These are phyloP conservation scores for Fusarium palustre DNA, from an alignment of 2,329 filamentous ascomycete species.

Conservation along the genomic window DNA sequence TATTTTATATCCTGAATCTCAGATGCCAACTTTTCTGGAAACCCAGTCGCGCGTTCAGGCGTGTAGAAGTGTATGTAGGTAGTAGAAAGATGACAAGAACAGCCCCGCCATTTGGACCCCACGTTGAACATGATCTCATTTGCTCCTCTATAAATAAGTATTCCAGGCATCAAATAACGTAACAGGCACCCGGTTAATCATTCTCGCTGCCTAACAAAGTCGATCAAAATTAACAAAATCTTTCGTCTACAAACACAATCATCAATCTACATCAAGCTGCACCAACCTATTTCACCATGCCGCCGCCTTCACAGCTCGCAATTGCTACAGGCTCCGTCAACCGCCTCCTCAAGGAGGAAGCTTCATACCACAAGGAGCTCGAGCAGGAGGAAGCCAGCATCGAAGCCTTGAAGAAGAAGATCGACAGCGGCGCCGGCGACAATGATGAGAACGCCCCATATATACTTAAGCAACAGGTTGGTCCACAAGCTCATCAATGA, in stretches of 20 bases:
- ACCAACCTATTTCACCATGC: slow-evolving; percentile 65
- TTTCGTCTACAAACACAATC: neutral
- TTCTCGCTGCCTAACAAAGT: slow-evolving; percentile 7
- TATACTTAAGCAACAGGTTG: slow-evolving; percentile 86
- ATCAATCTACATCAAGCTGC: neutral
- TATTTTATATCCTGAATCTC: no score
- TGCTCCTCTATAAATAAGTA: slow-evolving; percentile 20
- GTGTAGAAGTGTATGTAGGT: neutral
- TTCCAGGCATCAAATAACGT: slow-evolving; percentile 33
- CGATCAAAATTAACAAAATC: neutral
- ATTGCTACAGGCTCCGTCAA: slow-evolving; percentile 84
- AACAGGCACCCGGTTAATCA: slow-evolving; percentile 38
- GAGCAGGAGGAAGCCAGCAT: slow-evolving; percentile 79
- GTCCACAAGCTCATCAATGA: slow-evolving; percentile 37
- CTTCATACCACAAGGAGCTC: slow-evolving; percentile 89
- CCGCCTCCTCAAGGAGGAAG: slow-evolving; percentile 91
- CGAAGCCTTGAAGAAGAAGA: slow-evolving; percentile 72
- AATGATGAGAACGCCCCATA: slow-evolving; percentile 79
- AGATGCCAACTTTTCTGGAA: no score
- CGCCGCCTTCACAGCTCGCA: slow-evolving; percentile 78
- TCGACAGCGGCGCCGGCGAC: slow-evolving; percentile 60
- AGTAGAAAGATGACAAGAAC: neutral
- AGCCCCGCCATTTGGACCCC: slow-evolving; percentile 48
- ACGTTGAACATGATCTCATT: slow-evolving; percentile 48
- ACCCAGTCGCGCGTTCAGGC: no score